Evolutionary conservation across 2,329 filamentous ascomycete genomes (phyloP).

Genomic region (Cordyceps tenuipes): DNA sequence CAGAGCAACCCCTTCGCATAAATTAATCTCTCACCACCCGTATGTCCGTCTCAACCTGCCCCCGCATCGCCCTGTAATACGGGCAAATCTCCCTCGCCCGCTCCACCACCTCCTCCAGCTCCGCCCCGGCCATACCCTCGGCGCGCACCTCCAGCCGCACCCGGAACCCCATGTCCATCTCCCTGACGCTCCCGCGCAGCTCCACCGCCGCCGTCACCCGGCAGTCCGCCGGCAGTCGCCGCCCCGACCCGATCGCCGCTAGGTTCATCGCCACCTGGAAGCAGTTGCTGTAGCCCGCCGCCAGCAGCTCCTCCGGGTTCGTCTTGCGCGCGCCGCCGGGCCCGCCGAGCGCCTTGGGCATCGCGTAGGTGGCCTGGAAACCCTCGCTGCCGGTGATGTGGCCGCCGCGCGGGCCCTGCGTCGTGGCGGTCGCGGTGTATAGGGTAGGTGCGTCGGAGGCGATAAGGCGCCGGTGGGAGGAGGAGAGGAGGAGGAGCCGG

Average conservation of each 20-base stretch:
- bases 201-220: background rate
- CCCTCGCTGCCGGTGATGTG: constrained; percentile 1
- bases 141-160: constrained; percentile 3
- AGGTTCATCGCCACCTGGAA: constrained; percentile 5
- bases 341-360: background rate
- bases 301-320: constrained; percentile 2
- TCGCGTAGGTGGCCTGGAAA: background rate
- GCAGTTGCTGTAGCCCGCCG: constrained; percentile 8
- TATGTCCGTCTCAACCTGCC: background rate
- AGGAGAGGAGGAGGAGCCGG: background rate
- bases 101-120: background rate
- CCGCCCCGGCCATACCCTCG: background rate
- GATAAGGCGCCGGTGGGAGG: background rate
- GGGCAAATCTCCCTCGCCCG: constrained; percentile 1
- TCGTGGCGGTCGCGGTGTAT: constrained; percentile 1
- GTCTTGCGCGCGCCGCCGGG: background rate
- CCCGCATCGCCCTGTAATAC: background rate
- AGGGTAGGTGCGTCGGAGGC: constrained; percentile 3
- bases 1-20: background rate
- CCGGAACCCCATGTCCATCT: constrained; percentile 2
- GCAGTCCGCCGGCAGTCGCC: background rate
- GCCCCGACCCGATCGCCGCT: background rate
- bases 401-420: constrained; percentile 1
- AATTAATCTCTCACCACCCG: background rate
- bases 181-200: background rate